Evolutionary conservation across 2,329 filamentous ascomycete species (phyloP), one percentile per base, ranked within the genome.

Genomic region (Aquanectria penicillioides): DNA sequence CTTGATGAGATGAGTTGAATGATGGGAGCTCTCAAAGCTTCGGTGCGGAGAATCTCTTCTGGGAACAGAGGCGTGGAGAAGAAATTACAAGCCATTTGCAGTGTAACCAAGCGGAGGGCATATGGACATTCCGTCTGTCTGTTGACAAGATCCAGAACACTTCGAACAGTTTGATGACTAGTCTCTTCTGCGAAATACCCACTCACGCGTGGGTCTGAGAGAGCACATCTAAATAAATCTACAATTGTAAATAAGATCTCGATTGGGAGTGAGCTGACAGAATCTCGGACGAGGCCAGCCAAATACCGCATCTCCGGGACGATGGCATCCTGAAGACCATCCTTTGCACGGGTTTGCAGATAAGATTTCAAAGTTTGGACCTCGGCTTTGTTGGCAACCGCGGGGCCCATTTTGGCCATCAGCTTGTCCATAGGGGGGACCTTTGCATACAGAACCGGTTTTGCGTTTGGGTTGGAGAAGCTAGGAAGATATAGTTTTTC

Each of bases 31-130:
- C 87, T 84, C 46, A 93, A 75, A 18, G 67, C 49, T 2, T 76
- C 74, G 37, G 84, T 77, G 2, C 77, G 74, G 6, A 91, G 78
- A 8, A 94, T 80, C 61, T 89, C 83, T 3, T 86, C 82, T 1
- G 87, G 81, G 69, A 90, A 96, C 0, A 97, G 80, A 0, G 86
- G 84, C 1, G 89, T 89, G 0, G 86, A 89, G 77, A 97, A 97
- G 36, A 97, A 80, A 69, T 97, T 97, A 77, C 93, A 96, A 2
- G 87, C 84, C 70, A 94, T 84, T 67, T 97, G 94, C 18, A 97
- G 77, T 1, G 92, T 90, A 13, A 97, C 92, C 2, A 97, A 86
- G 12, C 93, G 89, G 2, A 96, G 83, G 5, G 91, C 89, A 71
- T 97, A 97, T 0, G 93, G 92, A 34, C 88, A 91, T 1, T 79